These are phyloP conservation scores for Tulasnella sp. DNA, from an alignment of 768 basidiomycete species.

Conservation along the genomic window DNA sequence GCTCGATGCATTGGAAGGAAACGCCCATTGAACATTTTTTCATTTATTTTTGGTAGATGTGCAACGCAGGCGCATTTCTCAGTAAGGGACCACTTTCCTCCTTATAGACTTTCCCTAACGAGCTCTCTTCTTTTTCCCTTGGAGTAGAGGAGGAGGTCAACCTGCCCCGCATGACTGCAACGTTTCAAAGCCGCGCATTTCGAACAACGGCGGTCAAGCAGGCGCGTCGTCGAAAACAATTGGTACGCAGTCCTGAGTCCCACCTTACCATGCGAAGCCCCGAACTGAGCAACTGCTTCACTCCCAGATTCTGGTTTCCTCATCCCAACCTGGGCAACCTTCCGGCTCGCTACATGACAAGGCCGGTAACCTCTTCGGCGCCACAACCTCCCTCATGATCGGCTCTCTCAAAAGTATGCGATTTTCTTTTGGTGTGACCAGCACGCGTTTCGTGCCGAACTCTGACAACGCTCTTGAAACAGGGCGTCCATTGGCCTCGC, in stretches of 20 bases:
- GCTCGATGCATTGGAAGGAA: neutral
- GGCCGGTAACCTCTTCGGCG: neutral
- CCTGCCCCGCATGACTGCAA: neutral
- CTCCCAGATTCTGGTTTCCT: neutral
- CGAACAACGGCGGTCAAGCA: neutral
- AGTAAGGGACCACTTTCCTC: neutral
- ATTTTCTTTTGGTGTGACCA: neutral
- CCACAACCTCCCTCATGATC: neutral
- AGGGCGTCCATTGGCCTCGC: neutral
- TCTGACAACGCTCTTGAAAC: neutral
- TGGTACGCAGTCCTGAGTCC: neutral
- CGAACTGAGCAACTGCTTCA: neutral
- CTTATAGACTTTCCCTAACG: too few species aligned
- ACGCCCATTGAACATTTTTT: neutral
- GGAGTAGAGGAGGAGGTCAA: neutral
- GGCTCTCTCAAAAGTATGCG: neutral
- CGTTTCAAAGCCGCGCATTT: neutral
- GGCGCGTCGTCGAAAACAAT: neutral
- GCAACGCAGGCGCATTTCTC: neutral
- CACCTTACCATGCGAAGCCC: neutral
- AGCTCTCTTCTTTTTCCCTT: neutral
- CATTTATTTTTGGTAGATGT: too few species aligned
- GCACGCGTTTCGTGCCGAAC: too few species aligned
- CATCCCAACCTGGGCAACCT: neutral
- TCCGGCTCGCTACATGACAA: neutral